Evolutionary conservation across 1,139 yeast species (phyloP).

Genomic region (Pichia inconspicua): DNA sequence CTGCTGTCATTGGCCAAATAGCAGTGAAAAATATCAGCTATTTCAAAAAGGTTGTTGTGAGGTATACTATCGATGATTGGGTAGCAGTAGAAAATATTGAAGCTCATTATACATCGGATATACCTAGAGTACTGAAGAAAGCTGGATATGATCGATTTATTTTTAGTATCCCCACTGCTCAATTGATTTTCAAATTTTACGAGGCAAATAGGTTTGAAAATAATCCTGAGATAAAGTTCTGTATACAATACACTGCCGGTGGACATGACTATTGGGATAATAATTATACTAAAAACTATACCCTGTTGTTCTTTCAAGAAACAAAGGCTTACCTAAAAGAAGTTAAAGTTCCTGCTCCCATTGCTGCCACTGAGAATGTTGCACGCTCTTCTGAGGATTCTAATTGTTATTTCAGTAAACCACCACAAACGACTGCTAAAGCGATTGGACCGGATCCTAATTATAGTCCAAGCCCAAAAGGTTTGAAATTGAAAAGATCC

Average conservation of each 20-base stretch:
- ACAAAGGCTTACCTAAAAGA: slow-evolving; percentile 17
- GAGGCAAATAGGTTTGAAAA: slow-evolving; percentile 13
- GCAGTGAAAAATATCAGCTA: slow-evolving; percentile 66
- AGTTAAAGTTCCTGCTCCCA: neutral
- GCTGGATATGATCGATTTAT: slow-evolving; percentile 49
- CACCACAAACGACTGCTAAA: neutral
- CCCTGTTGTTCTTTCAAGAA: slow-evolving; percentile 33
- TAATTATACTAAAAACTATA: slow-evolving; percentile 52
- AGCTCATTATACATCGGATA: slow-evolving; percentile 54
- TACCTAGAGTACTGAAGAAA: slow-evolving; percentile 43
- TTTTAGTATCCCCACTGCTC: slow-evolving; percentile 44
- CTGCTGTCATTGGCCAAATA: slow-evolving; percentile 55
- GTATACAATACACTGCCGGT: slow-evolving; percentile 49
- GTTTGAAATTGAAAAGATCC: slow-evolving; percentile 7
- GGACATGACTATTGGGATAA: slow-evolving; percentile 72
- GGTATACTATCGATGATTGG: slow-evolving; percentile 74
- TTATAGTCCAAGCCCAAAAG: neutral
- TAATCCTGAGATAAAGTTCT: slow-evolving; percentile 37
- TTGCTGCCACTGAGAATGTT: neutral
- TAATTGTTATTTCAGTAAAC: neutral
- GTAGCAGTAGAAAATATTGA: slow-evolving; percentile 60
- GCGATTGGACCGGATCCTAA: neutral
- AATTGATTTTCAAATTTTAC: slow-evolving; percentile 21
- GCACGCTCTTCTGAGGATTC: neutral
- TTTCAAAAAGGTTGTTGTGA: slow-evolving; percentile 51